A percentile compares a stretch with the other conserved stretches of the same genome.
Conservation (phyloP, 345 rosid genomes). For the Eucalyptus urophylla region DNA sequence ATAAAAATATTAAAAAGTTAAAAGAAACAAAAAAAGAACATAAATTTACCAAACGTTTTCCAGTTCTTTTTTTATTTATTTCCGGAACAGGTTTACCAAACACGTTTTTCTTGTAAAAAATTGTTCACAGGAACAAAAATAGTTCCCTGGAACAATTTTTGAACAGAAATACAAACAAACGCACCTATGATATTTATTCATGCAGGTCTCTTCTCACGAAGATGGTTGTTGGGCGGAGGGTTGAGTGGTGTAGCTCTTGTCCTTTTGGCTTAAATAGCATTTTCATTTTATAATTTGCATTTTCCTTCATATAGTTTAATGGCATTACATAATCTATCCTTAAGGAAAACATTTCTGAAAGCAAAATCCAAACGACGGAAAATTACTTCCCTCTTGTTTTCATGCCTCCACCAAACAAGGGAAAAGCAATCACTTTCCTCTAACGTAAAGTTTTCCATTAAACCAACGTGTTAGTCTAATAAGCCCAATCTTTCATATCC, state of each 20-base stretch:
- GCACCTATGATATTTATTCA: too few relatives aligned
- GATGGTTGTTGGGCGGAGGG: too few relatives aligned
- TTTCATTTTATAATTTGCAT: neutral
- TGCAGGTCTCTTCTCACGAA: too few relatives aligned
- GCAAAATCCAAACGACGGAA: neutral
- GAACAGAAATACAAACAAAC: too few relatives aligned
- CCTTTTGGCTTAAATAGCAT: too few relatives aligned
- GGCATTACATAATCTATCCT: neutral
- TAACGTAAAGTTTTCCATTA: neutral
- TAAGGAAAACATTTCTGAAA: neutral
- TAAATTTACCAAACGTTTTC: too few relatives aligned
- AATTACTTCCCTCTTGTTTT: neutral
- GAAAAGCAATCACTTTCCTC: neutral
- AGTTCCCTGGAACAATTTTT: rapidly evolving
- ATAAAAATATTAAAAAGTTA: too few relatives aligned
- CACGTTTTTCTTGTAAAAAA: rapidly evolving
- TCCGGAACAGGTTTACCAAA: too few relatives aligned
- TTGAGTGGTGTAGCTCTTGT: too few relatives aligned
- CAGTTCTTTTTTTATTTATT: too few relatives aligned
- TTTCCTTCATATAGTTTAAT: neutral
- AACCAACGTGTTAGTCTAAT: neutral
- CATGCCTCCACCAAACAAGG: neutral
- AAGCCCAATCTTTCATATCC: neutral
- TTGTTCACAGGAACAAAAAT: rapidly evolving
- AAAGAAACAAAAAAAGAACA: too few relatives aligned